These are phyloP conservation scores for Plasmodium falciparum DNA, from an alignment of 169 alveolate genomes.

Conservation along the genomic window DNA sequence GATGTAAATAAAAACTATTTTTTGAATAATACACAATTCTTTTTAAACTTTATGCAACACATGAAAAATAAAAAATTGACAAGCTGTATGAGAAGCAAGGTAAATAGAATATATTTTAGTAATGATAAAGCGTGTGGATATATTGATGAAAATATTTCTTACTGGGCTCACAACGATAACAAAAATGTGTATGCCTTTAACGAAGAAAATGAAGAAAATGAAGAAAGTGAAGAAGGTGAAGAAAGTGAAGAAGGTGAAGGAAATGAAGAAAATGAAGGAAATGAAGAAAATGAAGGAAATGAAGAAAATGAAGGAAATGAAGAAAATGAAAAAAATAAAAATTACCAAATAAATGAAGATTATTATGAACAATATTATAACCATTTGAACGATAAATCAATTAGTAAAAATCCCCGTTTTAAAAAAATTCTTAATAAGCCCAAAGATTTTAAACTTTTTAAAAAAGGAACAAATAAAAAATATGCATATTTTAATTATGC, in stretches of 20 bases:
- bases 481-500: constrained; percentile 66
- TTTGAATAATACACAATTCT: not conserved
- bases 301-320: not conserved
- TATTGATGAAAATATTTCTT: constrained; percentile 61
- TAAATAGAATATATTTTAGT: constrained; percentile 41
- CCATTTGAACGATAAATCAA: not conserved
- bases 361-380: not conserved
- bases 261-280: not conserved
- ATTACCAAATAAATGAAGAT: not conserved
- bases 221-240: not conserved
- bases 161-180: constrained; percentile 59
- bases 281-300: too few species aligned
- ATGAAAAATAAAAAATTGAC: constrained; percentile 27
- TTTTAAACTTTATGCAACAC: constrained; percentile 3
- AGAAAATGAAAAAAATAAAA: not conserved
- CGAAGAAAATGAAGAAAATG: constrained; percentile 7
- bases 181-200: constrained; percentile 11
- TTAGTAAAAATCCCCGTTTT: not conserved
- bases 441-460: not conserved
- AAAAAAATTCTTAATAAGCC: not conserved
- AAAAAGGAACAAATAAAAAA: constrained; percentile 4
- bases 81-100: constrained; percentile 32
- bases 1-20: not conserved
- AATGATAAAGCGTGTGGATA: constrained; percentile 28
- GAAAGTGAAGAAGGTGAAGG: not conserved